Base-by-base conservation (phyloP, 768 basidiomycete genomes). In the Flagelloscypha sp. region DNA sequence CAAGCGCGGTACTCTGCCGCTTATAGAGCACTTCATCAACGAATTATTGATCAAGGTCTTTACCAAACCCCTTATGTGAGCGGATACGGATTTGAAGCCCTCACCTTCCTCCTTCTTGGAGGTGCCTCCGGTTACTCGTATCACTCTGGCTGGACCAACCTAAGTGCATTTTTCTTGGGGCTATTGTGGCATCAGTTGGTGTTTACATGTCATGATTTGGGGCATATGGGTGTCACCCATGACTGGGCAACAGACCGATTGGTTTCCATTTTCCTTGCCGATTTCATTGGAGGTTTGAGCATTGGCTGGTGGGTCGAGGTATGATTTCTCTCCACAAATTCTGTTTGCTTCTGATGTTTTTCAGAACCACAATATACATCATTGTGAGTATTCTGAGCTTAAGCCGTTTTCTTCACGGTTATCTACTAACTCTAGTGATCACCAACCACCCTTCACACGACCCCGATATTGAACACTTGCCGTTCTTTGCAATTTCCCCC, bases 241-340 rank as follows among this genome's bases (percentile, higher is more conserved):
- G 62, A 82, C 50, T 94, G 89, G 84, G 57, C 68, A 11, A 58
- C 66, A 29, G 94, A 99, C 56, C 75, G 92, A 21, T 49, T 89
- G 24, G 59, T 93, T 23, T 83, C 77, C 9, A 93, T 82, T 24
- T 53, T 79, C 21, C 63, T 97, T 30, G 86, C 94, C 0, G 75
- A 90, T 54, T 88, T 81, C 50, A 65, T 92, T 30, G 95, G 95
- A 17, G 95, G 95, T 4, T 64, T 99, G 36, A 95, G 92, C 53
- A 70, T 95, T 16, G 88, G 92, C 27, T 99, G 95, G 95, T 99
- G 94, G 94, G 86, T 89, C 25, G 74, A 92, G 55, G 92, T 93
- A 48, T 63, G 90, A 32, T 24, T 9, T 27, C 38, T n/a, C 40
- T 40, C 35, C 24, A 17, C 22, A 11, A n/a, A n/a, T n/a, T 22